These are phyloP conservation scores for Monosporascus sp. DNA, from an alignment of 2,329 filamentous ascomycete genomes.

Conservation along the genomic window DNA sequence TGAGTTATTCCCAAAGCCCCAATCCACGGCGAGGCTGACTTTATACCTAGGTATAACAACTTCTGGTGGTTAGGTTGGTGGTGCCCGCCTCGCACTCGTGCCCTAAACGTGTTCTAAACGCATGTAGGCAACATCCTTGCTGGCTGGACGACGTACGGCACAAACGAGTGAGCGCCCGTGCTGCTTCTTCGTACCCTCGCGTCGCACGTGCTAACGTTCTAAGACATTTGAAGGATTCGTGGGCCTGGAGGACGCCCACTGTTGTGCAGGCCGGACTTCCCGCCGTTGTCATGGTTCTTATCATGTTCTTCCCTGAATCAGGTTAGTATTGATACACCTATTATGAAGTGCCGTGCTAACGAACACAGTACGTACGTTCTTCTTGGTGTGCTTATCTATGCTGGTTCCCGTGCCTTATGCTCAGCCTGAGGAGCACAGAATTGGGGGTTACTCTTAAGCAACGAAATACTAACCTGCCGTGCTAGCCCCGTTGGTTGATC, in stretches of 20 bases:
- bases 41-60: slow-evolving; percentile 28
- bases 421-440: not conserved
- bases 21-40: not conserved
- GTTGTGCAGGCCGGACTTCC: slow-evolving; percentile 43
- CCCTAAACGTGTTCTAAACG: slow-evolving; percentile 4
- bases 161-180: slow-evolving; percentile 12
- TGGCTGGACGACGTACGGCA: slow-evolving; percentile 44
- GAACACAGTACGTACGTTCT: not conserved
- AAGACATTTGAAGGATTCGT: slow-evolving; percentile 34
- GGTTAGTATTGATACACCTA: slow-evolving; percentile 3
- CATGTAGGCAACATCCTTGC: slow-evolving; percentile 45
- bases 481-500: slow-evolving; percentile 25
- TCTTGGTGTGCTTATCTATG: no score
- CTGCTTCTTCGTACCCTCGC: not conserved
- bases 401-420: not conserved
- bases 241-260: slow-evolving; percentile 55
- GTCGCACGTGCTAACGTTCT: slow-evolving; percentile 9
- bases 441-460: no score
- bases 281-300: slow-evolving; percentile 39
- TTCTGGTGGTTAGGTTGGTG: slow-evolving; percentile 31
- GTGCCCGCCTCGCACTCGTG: not conserved
- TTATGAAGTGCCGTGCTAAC: not conserved
- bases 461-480: not conserved
- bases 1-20: slow-evolving; percentile 44
- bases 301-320: slow-evolving; percentile 29